Evolutionary conservation across 495 filamentous ascomycete genomes (phyloP).

Genomic region (Hapsidospora chrysogenum): DNA sequence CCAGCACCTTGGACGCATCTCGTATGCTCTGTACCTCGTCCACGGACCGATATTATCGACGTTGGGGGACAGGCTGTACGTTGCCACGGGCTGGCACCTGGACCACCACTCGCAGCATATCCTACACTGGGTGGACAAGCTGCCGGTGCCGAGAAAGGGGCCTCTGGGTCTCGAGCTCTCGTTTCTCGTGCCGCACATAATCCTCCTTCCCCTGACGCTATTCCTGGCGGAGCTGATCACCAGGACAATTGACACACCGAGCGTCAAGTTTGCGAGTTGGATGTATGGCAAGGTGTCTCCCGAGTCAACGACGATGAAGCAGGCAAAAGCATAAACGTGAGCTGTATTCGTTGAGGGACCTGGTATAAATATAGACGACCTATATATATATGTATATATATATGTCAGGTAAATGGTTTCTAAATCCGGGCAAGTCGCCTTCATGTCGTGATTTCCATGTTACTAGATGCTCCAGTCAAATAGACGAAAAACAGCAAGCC

Average conservation of each 20-base stretch:
- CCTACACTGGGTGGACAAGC: conserved; percentile 24
- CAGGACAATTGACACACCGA: conserved; percentile 37
- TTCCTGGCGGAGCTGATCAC: conserved; percentile 41
- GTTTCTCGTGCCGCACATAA: conserved; percentile 34
- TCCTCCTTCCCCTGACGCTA: conserved; percentile 38
- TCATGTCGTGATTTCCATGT: too few species aligned
- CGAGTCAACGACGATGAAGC: conserved; percentile 3
- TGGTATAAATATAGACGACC: too few species aligned
- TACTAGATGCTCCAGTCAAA: too few species aligned
- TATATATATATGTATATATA: too few species aligned
- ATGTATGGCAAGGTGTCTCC: conserved; percentile 23
- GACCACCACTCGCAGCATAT: conserved; percentile 18
- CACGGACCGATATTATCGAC: conserved; percentile 40
- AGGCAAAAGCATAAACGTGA: conserved; percentile 1
- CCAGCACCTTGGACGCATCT: conserved; percentile 48
- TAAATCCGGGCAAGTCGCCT: too few species aligned
- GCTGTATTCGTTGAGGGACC: neutral
- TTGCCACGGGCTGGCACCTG: conserved; percentile 29
- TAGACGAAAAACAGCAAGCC: too few species aligned
- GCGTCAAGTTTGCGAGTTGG: conserved; percentile 35
- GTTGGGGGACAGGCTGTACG: conserved; percentile 28
- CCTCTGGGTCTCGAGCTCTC: conserved; percentile 36
- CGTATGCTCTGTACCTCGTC: conserved; percentile 47
- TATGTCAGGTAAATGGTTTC: too few species aligned
- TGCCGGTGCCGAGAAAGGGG: conserved; percentile 30